Conservation (phyloP, 805 yeast genomes). For the Clavispora phyllophila region DNA sequence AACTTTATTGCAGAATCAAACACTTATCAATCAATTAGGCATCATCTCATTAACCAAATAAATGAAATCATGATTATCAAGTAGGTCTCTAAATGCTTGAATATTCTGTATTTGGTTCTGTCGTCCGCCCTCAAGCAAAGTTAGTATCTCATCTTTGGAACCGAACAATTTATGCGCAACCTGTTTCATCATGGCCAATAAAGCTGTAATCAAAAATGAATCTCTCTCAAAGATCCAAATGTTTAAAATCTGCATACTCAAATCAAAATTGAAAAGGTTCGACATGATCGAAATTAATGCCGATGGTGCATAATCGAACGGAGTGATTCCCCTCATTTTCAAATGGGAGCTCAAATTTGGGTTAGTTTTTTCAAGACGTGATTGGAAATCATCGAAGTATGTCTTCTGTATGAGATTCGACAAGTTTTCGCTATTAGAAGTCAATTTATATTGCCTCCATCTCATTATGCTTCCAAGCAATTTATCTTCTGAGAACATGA, state of each 20-base stretch:
- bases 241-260: slow-evolving; percentile 49
- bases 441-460: background rate
- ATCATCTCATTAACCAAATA: background rate
- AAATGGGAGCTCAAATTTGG: slow-evolving; percentile 50
- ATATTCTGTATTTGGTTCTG: background rate
- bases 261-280: slow-evolving; percentile 41
- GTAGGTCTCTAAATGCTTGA: background rate
- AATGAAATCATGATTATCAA: background rate
- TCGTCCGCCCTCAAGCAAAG: slow-evolving; percentile 18
- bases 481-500: slow-evolving; percentile 27
- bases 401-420: slow-evolving; percentile 2
- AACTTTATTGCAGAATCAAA: background rate
- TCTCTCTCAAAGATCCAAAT: slow-evolving; percentile 56
- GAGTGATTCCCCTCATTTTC: slow-evolving; percentile 32
- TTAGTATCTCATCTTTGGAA: slow-evolving; percentile 40
- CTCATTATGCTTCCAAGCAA: background rate
- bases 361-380: slow-evolving; percentile 37
- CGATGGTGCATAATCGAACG: slow-evolving; percentile 37
- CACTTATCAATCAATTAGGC: background rate
- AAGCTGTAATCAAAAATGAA: slow-evolving; percentile 42
- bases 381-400: slow-evolving; percentile 37
- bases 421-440: background rate
- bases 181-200: slow-evolving; percentile 47
- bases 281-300: slow-evolving; percentile 44
- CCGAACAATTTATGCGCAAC: slow-evolving; percentile 49